Conservation (phyloP, 1,284 basidiomycete genomes). For the Ceratobasidium sp. region DNA sequence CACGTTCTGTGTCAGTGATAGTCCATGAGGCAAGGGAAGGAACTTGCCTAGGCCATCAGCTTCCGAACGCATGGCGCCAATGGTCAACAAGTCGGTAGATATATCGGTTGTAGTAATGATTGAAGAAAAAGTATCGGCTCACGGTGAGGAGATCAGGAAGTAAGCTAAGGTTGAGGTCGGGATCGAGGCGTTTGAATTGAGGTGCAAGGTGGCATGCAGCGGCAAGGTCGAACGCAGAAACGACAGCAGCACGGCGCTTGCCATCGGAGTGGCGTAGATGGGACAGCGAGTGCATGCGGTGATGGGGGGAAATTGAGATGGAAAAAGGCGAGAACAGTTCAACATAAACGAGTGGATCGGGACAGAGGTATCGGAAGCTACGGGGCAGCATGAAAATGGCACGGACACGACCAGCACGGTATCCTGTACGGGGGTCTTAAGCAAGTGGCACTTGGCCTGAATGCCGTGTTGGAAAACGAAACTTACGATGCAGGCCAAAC, state of each 20-base stretch:
- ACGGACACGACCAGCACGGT: too few relatives aligned
- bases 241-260: neutral
- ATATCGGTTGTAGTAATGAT: slow-evolving; percentile 18
- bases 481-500: slow-evolving; percentile 43
- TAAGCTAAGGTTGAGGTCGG: neutral
- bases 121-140: neutral
- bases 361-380: neutral
- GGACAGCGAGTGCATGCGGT: neutral
- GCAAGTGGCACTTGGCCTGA: too few relatives aligned
- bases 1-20: neutral
- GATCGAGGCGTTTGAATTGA: neutral
- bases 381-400: neutral
- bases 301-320: neutral
- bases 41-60: neutral
- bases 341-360: neutral
- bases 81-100: slow-evolving; percentile 6
- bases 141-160: neutral
- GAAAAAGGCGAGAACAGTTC: neutral
- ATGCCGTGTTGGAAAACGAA: too few relatives aligned
- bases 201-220: slow-evolving; percentile 1
- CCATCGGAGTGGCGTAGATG: neutral
- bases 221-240: neutral
- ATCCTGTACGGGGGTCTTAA: too few relatives aligned
- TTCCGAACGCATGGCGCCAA: neutral
- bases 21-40: too few relatives aligned